Base-by-base conservation (phyloP, 2,329 filamentous ascomycete genomes). In the Trichoderma gracile region DNA sequence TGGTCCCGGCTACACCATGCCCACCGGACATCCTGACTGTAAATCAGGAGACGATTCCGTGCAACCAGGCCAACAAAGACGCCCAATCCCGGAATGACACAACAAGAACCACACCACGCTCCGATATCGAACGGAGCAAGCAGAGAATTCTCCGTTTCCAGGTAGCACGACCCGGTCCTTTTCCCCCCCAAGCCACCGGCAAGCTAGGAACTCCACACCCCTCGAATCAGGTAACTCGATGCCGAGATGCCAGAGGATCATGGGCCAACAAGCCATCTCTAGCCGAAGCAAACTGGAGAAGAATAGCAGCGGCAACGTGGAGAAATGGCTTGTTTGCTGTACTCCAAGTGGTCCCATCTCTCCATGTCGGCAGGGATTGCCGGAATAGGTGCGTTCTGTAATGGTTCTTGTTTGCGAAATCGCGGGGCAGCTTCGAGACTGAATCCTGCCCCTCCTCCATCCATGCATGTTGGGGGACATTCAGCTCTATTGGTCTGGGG, bases 51-150 rank as follows among this genome's bases (percentile, higher is more conserved):
- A 19, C 23, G 43, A 25, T 10, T 12, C 30, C 9, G 27, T 9
- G 9, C 27, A 33, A 33, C 1, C 33, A 38, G 14, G 33, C 12
- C 33, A 38, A 38, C 33, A 14, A 9, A 43, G 46, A 59, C 40
- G 45, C 27, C 57, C 30, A 40, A 50, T 21, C 30, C 30, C 23
- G 14, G 8, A 45, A 43, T 61, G 46, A 61, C 57, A 52, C 33
- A 30, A 60, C 33, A 33, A 3, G 21, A 52, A 19, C 33, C 45
- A 30, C 38, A 61, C n/a, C 15, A 33, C 25, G 61, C 61, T 64
- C 61, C 61, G 61, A 64, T 57, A 64, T 64, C 61, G 61, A 64
- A 43, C 43, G 21, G 10, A 52, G 43, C 42, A 23, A 50, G 53
- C 53, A 58, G 40, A 33, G 23, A 50, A 64, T 43, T 38, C 40